Conservation (phyloP, 73 alveolate species). For the Effrenium voratum region DNA sequence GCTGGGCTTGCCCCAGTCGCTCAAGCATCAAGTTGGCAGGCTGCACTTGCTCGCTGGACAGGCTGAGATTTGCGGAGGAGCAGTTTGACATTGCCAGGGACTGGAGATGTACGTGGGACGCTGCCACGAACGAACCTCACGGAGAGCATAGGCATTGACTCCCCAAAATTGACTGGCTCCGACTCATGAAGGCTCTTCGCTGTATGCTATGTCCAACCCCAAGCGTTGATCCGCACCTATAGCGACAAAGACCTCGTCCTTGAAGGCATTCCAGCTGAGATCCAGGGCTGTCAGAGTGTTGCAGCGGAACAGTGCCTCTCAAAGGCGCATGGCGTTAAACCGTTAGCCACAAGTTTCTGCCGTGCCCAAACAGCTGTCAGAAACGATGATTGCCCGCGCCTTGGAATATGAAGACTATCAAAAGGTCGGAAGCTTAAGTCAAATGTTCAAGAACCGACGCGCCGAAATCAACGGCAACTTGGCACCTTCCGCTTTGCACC, state of each 20-base stretch:
- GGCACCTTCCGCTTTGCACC: background rate
- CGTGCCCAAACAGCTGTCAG: too few species aligned
- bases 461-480: too few species aligned
- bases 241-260: constrained; percentile 34
- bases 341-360: too few species aligned
- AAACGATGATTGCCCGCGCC: too few species aligned
- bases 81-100: constrained; percentile 56
- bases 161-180: too few species aligned
- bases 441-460: too few species aligned
- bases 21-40: constrained; percentile 15
- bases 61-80: background rate
- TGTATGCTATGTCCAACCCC: too few species aligned
- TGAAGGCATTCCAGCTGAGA: constrained; percentile 58
- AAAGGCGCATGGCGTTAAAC: background rate
- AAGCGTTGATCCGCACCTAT: too few species aligned
- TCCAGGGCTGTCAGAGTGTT: constrained; percentile 21
- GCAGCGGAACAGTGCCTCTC: constrained; percentile 35
- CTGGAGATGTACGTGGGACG: constrained; percentile 28
- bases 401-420: too few species aligned
- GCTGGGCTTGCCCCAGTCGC: constrained; percentile 9
- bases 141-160: too few species aligned
- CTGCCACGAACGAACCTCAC: constrained; percentile 26
- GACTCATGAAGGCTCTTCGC: too few species aligned
- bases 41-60: background rate
- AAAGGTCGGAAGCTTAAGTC: too few species aligned